Conservation (phyloP, 495 filamentous ascomycete species). For the Pyrenula aspistea region DNA sequence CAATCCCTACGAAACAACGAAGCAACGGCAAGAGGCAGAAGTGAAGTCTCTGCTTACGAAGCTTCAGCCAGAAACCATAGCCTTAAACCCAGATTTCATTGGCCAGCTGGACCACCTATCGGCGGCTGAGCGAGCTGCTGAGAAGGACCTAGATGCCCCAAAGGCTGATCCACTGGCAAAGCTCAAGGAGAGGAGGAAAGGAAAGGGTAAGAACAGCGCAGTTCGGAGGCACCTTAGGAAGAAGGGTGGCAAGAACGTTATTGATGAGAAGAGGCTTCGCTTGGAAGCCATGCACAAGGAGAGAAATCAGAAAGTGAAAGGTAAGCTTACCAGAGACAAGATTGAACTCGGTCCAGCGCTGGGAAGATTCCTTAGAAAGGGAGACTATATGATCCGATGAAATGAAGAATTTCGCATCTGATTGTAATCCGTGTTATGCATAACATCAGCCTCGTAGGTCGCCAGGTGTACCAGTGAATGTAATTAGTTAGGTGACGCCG, state of each 20-base stretch:
- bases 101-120: constrained; percentile 72
- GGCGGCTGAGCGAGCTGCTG: constrained; percentile 57
- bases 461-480: too few species aligned
- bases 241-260: constrained; percentile 77
- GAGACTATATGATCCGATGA: constrained; percentile 10
- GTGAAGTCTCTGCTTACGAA: constrained; percentile 84
- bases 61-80: constrained; percentile 94
- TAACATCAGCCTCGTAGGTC: too few species aligned
- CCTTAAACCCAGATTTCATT: constrained; percentile 78
- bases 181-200: constrained; percentile 52
- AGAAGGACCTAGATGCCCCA: constrained; percentile 63
- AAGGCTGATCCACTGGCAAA: constrained; percentile 58
- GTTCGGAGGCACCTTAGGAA: constrained; percentile 80
- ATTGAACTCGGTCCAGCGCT: constrained; percentile 61
- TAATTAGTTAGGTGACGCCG: too few species aligned
- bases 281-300: constrained; percentile 56
- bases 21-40: constrained; percentile 88
- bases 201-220: constrained; percentile 83
- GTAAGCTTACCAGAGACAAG: constrained; percentile 46
- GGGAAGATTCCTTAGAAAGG: constrained; percentile 53
- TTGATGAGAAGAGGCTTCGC: constrained; percentile 72
- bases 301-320: constrained; percentile 46
- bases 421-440: too few species aligned
- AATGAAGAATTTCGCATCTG: too few species aligned
- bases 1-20: constrained; percentile 93